Evolutionary conservation across 2,329 filamentous ascomycete genomes (phyloP), one percentile per base, ranked within the genome.

Genomic region (Alternaria rosae): DNA sequence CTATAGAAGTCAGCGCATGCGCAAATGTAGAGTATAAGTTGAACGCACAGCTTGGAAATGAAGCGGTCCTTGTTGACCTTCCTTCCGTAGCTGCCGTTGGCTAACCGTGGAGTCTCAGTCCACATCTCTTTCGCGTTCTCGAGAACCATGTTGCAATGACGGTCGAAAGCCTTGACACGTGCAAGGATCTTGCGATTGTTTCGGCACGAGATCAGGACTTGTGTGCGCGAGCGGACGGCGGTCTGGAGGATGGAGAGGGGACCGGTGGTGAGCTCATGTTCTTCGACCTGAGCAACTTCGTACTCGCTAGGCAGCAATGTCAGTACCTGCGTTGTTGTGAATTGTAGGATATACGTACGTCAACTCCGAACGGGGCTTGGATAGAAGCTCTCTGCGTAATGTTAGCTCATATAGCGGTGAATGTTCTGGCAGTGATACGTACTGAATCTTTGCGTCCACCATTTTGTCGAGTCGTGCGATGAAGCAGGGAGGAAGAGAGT

Each of bases 101-200:
- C 89, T 76, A 92, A 86, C 64, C 89, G 85, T 51, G 94, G 93
- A 58, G 92, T 95, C 84, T 99, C 95, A 10, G 94, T 97, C 95
- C 95, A 99, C 94, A 99, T 98, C 84, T 99, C 95, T 86, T 96
- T 96, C 44, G 96, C 93, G 72, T 97, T 97, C 85, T 97, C 93
- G 50, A 97, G 85, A 4, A 97, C 92, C 95, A 99, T 98, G 84
- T 99, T 99, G 88, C 94, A 98, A 83, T 99, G 95, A 64, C 95
- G 88, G 82, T 99, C 95, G 80, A 99, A 99, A 7, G 95, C 95
- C 86, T 99, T 99, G 77, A 99, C 94, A 68, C 95, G 91, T 54
- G 94, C 95, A 57, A 99, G 90, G 50, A 99, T 87, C 86, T 99
- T 99, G 82, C 94, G 92, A 85, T 98, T 98, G 88, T 97, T 97